Conservation (phyloP, 345 rosid genomes). For the Laguncularia racemosa region DNA sequence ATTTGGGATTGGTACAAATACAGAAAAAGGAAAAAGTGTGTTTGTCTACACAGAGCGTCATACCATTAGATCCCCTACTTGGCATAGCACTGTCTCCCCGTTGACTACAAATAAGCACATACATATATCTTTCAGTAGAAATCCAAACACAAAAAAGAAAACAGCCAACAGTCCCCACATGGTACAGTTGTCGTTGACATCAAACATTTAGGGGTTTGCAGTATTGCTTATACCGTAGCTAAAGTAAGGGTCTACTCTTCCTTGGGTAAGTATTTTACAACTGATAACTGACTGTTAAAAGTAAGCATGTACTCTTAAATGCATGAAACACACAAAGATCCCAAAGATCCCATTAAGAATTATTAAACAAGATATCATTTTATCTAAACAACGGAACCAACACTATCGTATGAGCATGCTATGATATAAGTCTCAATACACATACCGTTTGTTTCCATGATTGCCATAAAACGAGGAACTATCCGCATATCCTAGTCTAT, state of each 20-base stretch:
- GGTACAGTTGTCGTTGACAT: background rate
- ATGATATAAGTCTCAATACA: constrained; percentile 1
- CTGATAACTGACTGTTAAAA: too few species aligned
- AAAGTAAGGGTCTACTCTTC: background rate
- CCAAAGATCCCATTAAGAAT: too few species aligned
- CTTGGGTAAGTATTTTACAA: background rate
- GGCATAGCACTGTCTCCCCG: constrained; percentile 41
- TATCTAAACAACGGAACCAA: background rate
- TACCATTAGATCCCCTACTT: constrained; percentile 27
- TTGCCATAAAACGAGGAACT: constrained; percentile 23
- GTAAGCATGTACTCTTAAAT: too few species aligned
- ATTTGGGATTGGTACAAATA: constrained; percentile 13
- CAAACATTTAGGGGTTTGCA: background rate
- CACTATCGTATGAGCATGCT: background rate
- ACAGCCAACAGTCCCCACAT: background rate
- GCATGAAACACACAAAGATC: too few species aligned
- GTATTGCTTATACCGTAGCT: background rate
- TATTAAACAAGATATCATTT: background rate
- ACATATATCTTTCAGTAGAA: background rate
- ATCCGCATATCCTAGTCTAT: constrained; percentile 65
- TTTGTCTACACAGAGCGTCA: constrained; percentile 9
- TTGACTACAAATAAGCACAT: constrained; percentile 41
- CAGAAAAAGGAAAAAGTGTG: constrained; percentile 5
- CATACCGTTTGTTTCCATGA: constrained; percentile 53
- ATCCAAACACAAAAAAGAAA: constrained; percentile 6